These are phyloP conservation scores for Chrysosporium keratinophilum DNA, from an alignment of 2,329 filamentous ascomycete species.

Conservation along the genomic window DNA sequence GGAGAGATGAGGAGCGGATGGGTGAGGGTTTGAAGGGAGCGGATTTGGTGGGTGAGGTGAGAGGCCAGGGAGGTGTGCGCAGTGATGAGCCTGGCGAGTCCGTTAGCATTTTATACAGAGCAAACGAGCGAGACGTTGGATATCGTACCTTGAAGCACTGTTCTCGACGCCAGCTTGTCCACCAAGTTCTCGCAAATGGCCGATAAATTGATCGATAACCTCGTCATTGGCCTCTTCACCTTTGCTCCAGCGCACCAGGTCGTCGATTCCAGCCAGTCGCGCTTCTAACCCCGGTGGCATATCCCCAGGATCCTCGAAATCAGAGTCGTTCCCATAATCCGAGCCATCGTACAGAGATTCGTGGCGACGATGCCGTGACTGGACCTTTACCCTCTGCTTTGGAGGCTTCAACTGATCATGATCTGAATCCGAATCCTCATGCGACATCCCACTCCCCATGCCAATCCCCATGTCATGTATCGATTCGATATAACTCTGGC, in stretches of 20 bases:
- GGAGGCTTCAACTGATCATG: slow-evolving; percentile 8
- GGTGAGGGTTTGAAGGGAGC: slow-evolving; percentile 48
- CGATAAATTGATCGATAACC: slow-evolving; percentile 44
- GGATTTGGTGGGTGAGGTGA: slow-evolving; percentile 52
- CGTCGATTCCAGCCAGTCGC: slow-evolving; percentile 47
- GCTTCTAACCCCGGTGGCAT: slow-evolving; percentile 47
- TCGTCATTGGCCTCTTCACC: slow-evolving; percentile 46
- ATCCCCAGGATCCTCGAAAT: slow-evolving; percentile 43
- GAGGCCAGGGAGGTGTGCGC: slow-evolving; percentile 49
- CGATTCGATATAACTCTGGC: slow-evolving; percentile 18
- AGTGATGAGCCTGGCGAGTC: slow-evolving; percentile 42
- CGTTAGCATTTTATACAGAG: background rate
- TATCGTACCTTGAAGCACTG: slow-evolving; percentile 43
- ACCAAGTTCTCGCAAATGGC: slow-evolving; percentile 44
- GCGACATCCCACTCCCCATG: slow-evolving; percentile 5
- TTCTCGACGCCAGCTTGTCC: slow-evolving; percentile 48
- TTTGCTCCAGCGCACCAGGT: slow-evolving; percentile 43
- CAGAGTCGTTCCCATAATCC: slow-evolving; percentile 48
- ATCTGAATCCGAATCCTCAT: slow-evolving; percentile 17
- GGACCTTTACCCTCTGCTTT: slow-evolving; percentile 30
- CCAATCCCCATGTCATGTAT: slow-evolving; percentile 21
- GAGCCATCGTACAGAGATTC: slow-evolving; percentile 47
- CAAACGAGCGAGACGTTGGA: background rate
- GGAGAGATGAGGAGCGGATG: slow-evolving; percentile 50
- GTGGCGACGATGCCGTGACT: slow-evolving; percentile 29